These are phyloP conservation scores for Brassica rapa DNA, from an alignment of 345 rosid species.

Conservation along the genomic window DNA sequence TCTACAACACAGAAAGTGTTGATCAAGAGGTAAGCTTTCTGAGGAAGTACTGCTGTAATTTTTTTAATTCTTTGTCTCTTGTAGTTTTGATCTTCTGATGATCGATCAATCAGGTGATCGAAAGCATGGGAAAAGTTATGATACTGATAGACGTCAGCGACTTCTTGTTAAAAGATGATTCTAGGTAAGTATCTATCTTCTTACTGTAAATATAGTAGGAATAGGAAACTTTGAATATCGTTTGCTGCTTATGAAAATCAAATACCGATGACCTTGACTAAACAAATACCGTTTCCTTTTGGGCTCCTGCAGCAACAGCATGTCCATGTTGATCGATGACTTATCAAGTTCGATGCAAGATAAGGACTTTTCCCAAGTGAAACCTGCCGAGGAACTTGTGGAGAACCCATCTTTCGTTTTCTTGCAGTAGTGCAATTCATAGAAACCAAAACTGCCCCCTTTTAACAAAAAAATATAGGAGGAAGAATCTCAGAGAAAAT, in stretches of 20 bases:
- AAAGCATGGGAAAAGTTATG: slow-evolving; percentile 92
- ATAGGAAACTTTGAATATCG: neutral
- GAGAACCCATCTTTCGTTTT: slow-evolving; percentile 81
- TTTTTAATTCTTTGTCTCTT: neutral
- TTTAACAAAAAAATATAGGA: slow-evolving; percentile 6
- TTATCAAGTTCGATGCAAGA: slow-evolving; percentile 76
- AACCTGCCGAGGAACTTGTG: slow-evolving; percentile 77
- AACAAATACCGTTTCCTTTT: slow-evolving; percentile 15
- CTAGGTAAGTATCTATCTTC: slow-evolving; percentile 51
- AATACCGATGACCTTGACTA: slow-evolving; percentile 11
- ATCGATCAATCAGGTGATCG: slow-evolving; percentile 60
- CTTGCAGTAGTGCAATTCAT: slow-evolving; percentile 42
- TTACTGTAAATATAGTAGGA: neutral
- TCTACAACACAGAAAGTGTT: slow-evolving; percentile 89
- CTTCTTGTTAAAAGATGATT: slow-evolving; percentile 88
- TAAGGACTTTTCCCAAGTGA: slow-evolving; percentile 77
- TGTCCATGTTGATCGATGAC: slow-evolving; percentile 85
- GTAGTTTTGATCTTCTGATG: neutral
- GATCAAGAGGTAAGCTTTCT: slow-evolving; percentile 66
- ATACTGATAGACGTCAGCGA: slow-evolving; percentile 88
- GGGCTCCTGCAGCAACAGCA: slow-evolving; percentile 43
- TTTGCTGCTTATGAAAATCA: neutral
- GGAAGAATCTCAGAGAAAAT: slow-evolving; percentile 17
- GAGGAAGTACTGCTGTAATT: neutral
- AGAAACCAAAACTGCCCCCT: slow-evolving; percentile 13